Evolutionary conservation across 2,329 filamentous ascomycete species (phyloP).

Genomic region (Aspergillus ustus): DNA sequence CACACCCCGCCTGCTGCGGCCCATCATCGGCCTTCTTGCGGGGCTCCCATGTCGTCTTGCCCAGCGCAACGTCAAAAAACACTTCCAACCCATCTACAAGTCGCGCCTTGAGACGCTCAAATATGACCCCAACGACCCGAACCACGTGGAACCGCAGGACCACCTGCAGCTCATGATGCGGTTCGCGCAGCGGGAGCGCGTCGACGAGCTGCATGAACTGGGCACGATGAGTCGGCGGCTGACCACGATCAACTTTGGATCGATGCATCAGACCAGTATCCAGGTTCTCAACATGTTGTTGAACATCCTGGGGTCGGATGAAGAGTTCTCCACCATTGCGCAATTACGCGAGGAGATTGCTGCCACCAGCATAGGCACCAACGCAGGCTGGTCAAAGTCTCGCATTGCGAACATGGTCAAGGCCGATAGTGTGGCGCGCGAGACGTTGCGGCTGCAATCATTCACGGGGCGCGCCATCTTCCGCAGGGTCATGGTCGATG

Average conservation of each 20-base stretch:
- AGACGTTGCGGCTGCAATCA: constrained; percentile 50
- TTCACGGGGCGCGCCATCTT: constrained; percentile 31
- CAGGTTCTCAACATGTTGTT: constrained; percentile 48
- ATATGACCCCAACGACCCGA: not conserved
- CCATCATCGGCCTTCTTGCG: constrained; percentile 36
- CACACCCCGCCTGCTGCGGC: constrained; percentile 37
- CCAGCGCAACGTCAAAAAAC: not conserved
- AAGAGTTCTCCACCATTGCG: constrained; percentile 44
- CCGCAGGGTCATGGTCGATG: constrained; percentile 33
- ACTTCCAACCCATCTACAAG: constrained; percentile 24
- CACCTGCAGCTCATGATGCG: constrained; percentile 50
- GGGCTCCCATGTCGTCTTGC: constrained; percentile 21
- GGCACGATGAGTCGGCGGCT: constrained; percentile 27
- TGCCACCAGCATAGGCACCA: constrained; percentile 26
- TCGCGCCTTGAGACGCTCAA: constrained; percentile 26
- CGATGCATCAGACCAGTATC: constrained; percentile 45
- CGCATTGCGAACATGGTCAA: constrained; percentile 37
- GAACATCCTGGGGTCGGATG: constrained; percentile 43
- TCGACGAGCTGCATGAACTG: constrained; percentile 38
- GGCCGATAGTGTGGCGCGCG: constrained; percentile 50
- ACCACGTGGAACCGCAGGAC: constrained; percentile 36
- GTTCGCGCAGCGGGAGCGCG: constrained; percentile 44
- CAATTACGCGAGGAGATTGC: constrained; percentile 45
- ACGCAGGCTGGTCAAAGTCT: constrained; percentile 46
- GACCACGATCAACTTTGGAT: constrained; percentile 28